phyloP scores from a whole-genome alignment of 2,329 filamentous ascomycete species.

The Fusarium zealandicum region DNA sequence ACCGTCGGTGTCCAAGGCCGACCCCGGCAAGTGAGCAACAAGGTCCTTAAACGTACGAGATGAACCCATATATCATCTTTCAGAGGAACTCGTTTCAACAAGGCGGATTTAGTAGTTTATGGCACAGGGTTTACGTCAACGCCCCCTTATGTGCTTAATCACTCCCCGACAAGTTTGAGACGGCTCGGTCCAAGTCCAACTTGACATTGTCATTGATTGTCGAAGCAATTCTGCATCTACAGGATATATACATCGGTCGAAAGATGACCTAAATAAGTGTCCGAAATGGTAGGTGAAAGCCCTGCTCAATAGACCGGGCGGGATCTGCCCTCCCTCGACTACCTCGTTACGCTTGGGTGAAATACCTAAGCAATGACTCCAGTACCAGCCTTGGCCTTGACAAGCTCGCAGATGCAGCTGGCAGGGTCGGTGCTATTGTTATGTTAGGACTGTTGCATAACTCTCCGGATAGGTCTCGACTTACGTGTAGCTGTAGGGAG shows the following conservation, averaged over 20 bases:
- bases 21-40: too few relatives aligned
- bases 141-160: neutral
- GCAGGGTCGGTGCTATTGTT: slow-evolving; percentile 23
- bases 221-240: slow-evolving; percentile 5
- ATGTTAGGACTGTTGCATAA: neutral
- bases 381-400: slow-evolving; percentile 38
- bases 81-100: too few relatives aligned
- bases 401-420: slow-evolving; percentile 34
- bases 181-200: slow-evolving; percentile 10
- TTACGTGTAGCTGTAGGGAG: slow-evolving; percentile 49
- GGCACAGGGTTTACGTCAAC: too few relatives aligned
- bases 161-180: neutral
- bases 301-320: neutral
- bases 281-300: slow-evolving; percentile 1
- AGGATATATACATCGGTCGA: slow-evolving; percentile 3
- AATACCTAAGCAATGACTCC: slow-evolving; percentile 25
- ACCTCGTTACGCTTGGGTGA: neutral
- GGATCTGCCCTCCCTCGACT: neutral
- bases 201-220: slow-evolving; percentile 5
- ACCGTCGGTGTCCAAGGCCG: too few relatives aligned
- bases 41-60: too few relatives aligned
- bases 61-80: too few relatives aligned
- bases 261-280: slow-evolving; percentile 7
- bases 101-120: too few relatives aligned
- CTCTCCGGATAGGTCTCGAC: slow-evolving; percentile 8